phyloP scores from a whole-genome alignment of 73 alveolate species.

The Paramecium tetraurelia region DNA sequence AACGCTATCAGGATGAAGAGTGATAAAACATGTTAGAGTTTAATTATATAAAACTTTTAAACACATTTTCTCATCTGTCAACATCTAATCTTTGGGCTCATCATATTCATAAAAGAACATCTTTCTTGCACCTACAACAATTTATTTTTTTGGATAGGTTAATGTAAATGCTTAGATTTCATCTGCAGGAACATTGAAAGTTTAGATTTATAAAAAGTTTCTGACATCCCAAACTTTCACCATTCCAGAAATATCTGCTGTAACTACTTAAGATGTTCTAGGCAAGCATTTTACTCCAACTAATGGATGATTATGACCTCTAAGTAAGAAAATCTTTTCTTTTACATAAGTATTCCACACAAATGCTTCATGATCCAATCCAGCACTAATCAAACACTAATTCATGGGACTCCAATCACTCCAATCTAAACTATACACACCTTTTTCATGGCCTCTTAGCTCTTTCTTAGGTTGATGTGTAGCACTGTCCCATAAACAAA shows the following conservation, averaged over 20 bases:
- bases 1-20: constrained; percentile 97
- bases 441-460: constrained; percentile 83
- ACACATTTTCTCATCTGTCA: constrained; percentile 95
- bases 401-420: constrained; percentile 70
- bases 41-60: constrained; percentile 92
- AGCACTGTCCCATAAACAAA: constrained; percentile 84
- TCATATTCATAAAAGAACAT: constrained; percentile 94
- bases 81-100: constrained; percentile 97
- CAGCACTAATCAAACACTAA: constrained; percentile 80
- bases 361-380: constrained; percentile 90
- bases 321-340: constrained; percentile 91
- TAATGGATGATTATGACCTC: constrained; percentile 96
- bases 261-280: constrained; percentile 89
- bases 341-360: constrained; percentile 97
- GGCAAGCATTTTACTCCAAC: constrained; percentile 95
- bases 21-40: constrained; percentile 89
- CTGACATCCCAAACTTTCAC: constrained; percentile 98
- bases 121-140: constrained; percentile 94
- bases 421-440: constrained; percentile 89
- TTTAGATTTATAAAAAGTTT: constrained; percentile 88
- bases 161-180: constrained; percentile 92
- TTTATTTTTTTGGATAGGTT: constrained; percentile 90
- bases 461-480: constrained; percentile 70
- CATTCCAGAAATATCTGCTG: constrained; percentile 98
- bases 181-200: constrained; percentile 92